phyloP scores from a whole-genome alignment of 305 asterid species.

The Solanum aculeatissimum region DNA sequence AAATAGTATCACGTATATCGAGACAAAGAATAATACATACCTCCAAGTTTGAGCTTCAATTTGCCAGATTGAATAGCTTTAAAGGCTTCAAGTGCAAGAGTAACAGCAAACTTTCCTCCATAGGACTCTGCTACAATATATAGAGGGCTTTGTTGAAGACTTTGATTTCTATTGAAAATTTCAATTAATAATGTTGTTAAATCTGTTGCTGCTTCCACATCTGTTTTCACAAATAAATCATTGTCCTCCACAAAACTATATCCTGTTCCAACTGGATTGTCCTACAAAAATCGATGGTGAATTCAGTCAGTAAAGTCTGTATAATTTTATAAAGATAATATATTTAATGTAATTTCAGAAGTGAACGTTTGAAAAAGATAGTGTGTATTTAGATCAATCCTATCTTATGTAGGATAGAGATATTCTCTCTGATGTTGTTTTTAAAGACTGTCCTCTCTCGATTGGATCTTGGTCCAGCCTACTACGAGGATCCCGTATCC shows the following conservation, averaged over 20 bases:
- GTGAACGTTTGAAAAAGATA: fast-evolving
- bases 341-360: not conserved
- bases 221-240: slow-evolving; percentile 54
- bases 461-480: no score
- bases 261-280: slow-evolving; percentile 96
- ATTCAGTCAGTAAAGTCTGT: not conserved
- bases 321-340: not conserved
- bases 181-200: slow-evolving; percentile 56
- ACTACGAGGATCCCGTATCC: no score
- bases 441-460: no score
- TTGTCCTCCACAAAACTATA: slow-evolving; percentile 85
- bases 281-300: slow-evolving; percentile 20
- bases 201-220: slow-evolving; percentile 77
- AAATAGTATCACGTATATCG: not conserved
- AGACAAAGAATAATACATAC: slow-evolving; percentile 3
- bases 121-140: slow-evolving; percentile 91
- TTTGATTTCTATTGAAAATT: slow-evolving; percentile 47
- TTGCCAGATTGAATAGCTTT: slow-evolving; percentile 54
- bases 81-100: slow-evolving; percentile 71
- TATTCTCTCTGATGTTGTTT: fast-evolving
- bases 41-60: slow-evolving; percentile 70
- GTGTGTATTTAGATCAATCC: fast-evolving
- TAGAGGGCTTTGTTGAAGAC: slow-evolving; percentile 66
- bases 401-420: not conserved
- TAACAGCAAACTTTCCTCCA: slow-evolving; percentile 88